Conservation (phyloP, 257 asterid species). For the Gentiana dahurica region DNA sequence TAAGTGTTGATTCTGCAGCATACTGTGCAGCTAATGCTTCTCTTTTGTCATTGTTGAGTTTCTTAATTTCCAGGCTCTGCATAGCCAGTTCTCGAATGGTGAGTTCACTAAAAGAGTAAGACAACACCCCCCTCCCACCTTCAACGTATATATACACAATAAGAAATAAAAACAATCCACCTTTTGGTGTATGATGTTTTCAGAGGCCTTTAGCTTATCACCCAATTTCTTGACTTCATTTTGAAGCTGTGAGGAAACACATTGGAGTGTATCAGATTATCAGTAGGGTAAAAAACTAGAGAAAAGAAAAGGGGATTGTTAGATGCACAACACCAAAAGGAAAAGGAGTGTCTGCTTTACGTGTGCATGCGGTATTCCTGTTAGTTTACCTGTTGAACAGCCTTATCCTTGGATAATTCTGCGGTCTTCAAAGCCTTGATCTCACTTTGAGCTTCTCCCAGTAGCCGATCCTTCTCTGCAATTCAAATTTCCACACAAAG, state of each 20-base stretch:
- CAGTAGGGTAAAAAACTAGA: neutral
- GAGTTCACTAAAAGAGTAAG: neutral
- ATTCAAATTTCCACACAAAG: neutral
- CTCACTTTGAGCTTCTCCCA: constrained; percentile 58
- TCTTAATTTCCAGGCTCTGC: constrained; percentile 71
- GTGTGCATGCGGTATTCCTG: no score
- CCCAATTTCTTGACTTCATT: constrained; percentile 46
- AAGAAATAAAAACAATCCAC: constrained; percentile 17
- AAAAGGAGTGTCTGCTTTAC: constrained; percentile 5
- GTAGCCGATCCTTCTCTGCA: constrained; percentile 63
- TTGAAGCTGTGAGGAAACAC: constrained; percentile 31
- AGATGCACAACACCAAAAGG: neutral
- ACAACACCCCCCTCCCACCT: no score
- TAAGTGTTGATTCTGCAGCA: constrained; percentile 87
- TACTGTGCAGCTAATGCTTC: constrained; percentile 76
- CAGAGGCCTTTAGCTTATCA: constrained; percentile 40
- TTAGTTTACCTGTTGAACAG: no score
- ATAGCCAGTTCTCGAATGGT: constrained; percentile 2
- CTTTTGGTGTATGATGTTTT: constrained; percentile 54
- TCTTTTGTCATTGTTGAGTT: constrained; percentile 49
- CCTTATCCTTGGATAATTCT: constrained; percentile 55
- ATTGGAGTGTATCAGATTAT: neutral
- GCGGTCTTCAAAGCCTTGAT: constrained; percentile 60
- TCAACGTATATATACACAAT: neutral
- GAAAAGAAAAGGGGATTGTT: neutral